Base-by-base conservation (phyloP, 371 early-diverging fungal genomes). In the Actinomortierella ambigua region DNA sequence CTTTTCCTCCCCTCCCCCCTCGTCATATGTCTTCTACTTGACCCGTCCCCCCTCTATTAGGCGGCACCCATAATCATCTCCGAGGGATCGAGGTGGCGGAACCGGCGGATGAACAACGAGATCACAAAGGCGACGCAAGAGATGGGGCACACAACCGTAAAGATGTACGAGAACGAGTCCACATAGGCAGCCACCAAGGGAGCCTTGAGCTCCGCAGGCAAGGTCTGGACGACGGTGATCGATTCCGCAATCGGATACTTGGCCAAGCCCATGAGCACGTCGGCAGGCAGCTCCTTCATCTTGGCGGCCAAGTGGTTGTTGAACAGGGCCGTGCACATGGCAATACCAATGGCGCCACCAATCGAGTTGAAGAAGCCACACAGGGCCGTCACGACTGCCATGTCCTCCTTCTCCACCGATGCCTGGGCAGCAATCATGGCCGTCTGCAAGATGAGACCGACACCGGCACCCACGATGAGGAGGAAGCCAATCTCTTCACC, bases 361-460 rank as follows among this genome's bases (percentile, higher is more conserved):
- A 86, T 80, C 56, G 81, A 79, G 63, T 86, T 84, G 65, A 83
- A 81, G 69, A 90, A 89, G 47, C 81, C 77, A 50, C 82, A 79
- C 51, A 83, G 66, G 1, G 90, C 77, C 6, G 92, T 90, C 26
- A 82, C 86, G 0, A 83, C 59, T 2, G 90, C 85, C 77, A 91
- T 77, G 42, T 88, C 78, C 52, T 81, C 65, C 22, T 70, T 61
- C 6, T 65, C 58, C 6, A 83, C 86, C 0, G 85, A 73, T 0
- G 83, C 77, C 63, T 93, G 93, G 3, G 82, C 84, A 2, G 81
- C 83, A 42, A 88, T 66, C 42, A 90, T 65, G 55, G 77, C 52
- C 18, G 82, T 85, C 68, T 90, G 92, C 50, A 90, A 76, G 34
- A 75, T 79, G 26, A 80, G 55, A 2, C 93, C 93, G 9, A 86